A percentile compares a stretch with the other conserved stretches of the same genome.
These are phyloP conservation scores for Xylaria sp. DNA, from an alignment of 2,329 filamentous ascomycete species.

Conservation along the genomic window DNA sequence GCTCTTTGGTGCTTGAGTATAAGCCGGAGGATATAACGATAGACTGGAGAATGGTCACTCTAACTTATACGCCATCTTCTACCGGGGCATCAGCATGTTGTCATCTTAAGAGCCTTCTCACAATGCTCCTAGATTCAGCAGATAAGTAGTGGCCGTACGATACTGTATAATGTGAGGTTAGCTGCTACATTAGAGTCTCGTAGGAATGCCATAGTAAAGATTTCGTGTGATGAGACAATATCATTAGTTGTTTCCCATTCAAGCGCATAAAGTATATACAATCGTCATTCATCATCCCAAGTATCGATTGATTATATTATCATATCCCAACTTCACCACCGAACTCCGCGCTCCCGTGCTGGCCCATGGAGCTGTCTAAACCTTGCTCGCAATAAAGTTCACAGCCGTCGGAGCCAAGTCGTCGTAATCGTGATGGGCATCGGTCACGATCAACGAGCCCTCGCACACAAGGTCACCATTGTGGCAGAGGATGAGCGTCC, in stretches of 20 bases:
- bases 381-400: slow-evolving; percentile 35
- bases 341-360: neutral
- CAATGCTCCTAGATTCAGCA: neutral
- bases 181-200: neutral
- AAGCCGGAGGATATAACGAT: neutral
- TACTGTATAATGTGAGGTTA: neutral
- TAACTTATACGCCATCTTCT: neutral
- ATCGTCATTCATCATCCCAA: slow-evolving; percentile 17
- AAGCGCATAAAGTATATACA: slow-evolving; percentile 1
- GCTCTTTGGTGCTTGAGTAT: neutral
- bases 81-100: neutral
- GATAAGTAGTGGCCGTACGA: neutral
- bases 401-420: slow-evolving; percentile 35
- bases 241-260: neutral
- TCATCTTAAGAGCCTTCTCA: neutral
- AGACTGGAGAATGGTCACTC: neutral
- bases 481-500: slow-evolving; percentile 59
- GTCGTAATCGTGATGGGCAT: slow-evolving; percentile 55
- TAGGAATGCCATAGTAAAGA: neutral
- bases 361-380: neutral
- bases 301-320: neutral
- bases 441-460: slow-evolving; percentile 56
- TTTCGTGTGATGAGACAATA: neutral
- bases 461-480: slow-evolving; percentile 62
- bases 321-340: neutral